Percentiles rank a stretch among this genome's conserved stretches.
phyloP scores from a whole-genome alignment of 2,329 filamentous ascomycete species.

The Botryotinia calthae region DNA sequence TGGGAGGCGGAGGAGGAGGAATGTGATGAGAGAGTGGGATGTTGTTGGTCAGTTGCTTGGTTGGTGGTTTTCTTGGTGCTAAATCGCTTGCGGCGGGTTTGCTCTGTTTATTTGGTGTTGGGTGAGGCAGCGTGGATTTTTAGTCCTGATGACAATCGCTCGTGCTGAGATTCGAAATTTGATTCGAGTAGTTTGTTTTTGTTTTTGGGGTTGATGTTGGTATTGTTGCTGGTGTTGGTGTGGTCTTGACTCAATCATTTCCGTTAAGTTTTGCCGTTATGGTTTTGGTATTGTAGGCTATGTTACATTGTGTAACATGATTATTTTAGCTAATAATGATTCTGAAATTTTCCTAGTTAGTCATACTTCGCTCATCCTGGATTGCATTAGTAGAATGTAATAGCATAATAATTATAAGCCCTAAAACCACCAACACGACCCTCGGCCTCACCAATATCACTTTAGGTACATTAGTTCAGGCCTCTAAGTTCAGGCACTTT shows the following conservation, averaged over 20 bases:
- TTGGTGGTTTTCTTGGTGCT: background rate
- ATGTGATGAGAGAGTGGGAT: background rate
- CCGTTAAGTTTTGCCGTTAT: background rate
- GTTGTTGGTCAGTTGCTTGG: background rate
- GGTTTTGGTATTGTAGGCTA: background rate
- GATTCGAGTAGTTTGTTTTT: background rate
- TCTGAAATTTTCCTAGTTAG: background rate
- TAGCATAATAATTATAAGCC: constrained; percentile 5
- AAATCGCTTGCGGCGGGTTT: background rate
- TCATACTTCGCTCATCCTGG: background rate
- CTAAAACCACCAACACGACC: constrained; percentile 4
- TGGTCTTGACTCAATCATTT: background rate
- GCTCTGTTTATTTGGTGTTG: background rate
- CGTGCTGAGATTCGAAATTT: background rate
- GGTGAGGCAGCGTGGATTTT: background rate
- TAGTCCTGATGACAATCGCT: background rate
- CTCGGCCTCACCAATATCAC: background rate
- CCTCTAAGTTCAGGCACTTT: background rate
- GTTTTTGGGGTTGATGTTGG: background rate
- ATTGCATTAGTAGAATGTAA: background rate
- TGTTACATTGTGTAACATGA: background rate
- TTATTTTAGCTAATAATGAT: background rate
- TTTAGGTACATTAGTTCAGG: constrained; percentile 4
- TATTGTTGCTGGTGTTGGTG: background rate
- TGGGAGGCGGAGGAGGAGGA: background rate